Conservation (phyloP, 495 filamentous ascomycete genomes). For the Penicillium macrosclerotiorum region DNA sequence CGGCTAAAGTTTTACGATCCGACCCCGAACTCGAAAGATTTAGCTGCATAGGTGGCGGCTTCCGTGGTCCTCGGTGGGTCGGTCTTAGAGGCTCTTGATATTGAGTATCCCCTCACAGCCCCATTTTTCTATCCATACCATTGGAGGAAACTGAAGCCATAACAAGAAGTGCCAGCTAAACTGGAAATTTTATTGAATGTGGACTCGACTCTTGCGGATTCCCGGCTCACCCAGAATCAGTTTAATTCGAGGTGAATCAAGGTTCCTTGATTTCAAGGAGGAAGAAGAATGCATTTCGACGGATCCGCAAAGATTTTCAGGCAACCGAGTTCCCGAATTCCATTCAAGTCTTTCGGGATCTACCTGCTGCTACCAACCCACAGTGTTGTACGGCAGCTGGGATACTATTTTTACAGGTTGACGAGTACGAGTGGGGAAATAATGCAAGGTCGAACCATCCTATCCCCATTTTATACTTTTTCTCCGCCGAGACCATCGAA, state of each 20-base stretch:
- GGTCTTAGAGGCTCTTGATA: conserved; percentile 2
- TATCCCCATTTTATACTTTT: conserved; percentile 1
- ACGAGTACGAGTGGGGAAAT: not conserved
- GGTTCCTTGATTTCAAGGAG: not conserved
- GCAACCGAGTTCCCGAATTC: not conserved
- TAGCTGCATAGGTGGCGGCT: not conserved
- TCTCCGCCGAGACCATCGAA: not conserved
- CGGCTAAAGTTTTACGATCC: not conserved
- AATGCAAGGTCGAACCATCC: not conserved
- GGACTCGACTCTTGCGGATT: not conserved
- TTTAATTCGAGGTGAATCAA: not conserved
- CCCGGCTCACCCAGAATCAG: not conserved
- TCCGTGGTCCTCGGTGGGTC: conserved; percentile 1
- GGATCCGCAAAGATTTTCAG: not conserved
- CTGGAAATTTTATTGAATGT: too few relatives aligned
- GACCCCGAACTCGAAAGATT: too few relatives aligned
- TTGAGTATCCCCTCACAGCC: not conserved
- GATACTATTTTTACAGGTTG: not conserved
- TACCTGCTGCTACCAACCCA: too few relatives aligned
- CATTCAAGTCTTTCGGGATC: not conserved
- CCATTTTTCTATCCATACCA: not conserved
- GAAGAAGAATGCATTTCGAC: not conserved
- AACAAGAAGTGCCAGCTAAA: too few relatives aligned
- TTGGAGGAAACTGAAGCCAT: not conserved
- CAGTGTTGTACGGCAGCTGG: not conserved